Base-by-base conservation (phyloP, 306 rosid species). In the Crotalaria pallida region DNA sequence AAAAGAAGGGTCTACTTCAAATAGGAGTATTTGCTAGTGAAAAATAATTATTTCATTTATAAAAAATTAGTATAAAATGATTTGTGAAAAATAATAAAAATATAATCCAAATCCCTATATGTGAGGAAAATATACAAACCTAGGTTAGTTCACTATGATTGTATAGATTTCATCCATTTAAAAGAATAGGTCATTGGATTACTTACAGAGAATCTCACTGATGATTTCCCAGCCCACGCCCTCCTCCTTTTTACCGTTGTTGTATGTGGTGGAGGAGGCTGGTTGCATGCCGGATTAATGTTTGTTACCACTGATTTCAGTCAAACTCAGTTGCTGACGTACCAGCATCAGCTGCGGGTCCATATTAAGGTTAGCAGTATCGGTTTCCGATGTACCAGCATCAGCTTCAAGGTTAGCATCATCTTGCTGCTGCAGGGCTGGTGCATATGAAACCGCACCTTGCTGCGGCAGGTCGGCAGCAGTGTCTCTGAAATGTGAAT, bases 271-370 rank as follows among this genome's bases (percentile, higher is more conserved):
- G 85, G 48, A 91, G 96, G 65, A 91, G 89, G 77, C 70, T 88
- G 62, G 92, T 91, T 9, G 97, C 97, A 72, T 88, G 88, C 60
- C 87, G 91, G 10, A 91, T 77, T 1, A 92, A 87, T 61, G 96
- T 85, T 62, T 87, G 91, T 69, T 91, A 91, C 40, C 92, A 76
- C 79, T 86, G 89, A 64, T 88, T 87, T 80, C 86, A 86, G 61
- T 87, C 97, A 10, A 73, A 88, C 79, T 91, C 97, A 69, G 80
- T 88, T 56, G 84, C 96, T 16, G 88, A 44, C 44, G 83, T 65
- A 38, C n/a, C n/a, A n/a, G n/a, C n/a, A n/a, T n/a, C n/a, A n/a
- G n/a, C n/a, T n/a, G n/a, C n/a, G n/a, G 92, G 86, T 77, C 87
- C 75, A 57, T 85, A n/a, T n/a, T n/a, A n/a, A n/a, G n/a, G n/a